Conservation (phyloP, 768 basidiomycete genomes). For the Hericium rajendrae region DNA sequence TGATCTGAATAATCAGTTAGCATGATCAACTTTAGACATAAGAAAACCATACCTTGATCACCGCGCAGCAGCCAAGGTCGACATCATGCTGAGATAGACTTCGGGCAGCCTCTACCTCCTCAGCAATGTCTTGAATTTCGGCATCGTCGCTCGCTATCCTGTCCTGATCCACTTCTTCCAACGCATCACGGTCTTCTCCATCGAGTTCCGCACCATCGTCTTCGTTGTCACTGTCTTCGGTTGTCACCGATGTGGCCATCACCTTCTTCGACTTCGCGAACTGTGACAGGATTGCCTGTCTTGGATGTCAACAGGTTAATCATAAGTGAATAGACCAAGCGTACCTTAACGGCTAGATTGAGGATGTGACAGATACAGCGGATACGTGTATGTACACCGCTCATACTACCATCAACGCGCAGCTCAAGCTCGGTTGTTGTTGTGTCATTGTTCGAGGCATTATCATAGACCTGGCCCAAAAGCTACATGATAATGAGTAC, state of each 20-base stretch:
- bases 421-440: background rate
- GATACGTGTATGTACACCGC: background rate
- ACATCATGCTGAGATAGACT: no score
- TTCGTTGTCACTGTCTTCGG: background rate
- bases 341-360: conserved; percentile 3
- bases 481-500: background rate
- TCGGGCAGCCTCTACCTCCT: no score
- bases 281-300: conserved; percentile 17
- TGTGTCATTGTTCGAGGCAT: background rate
- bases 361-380: background rate
- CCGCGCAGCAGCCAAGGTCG: no score
- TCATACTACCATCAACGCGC: background rate
- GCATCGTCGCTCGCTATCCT: background rate
- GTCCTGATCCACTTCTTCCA: conserved; percentile 1
- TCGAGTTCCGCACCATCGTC: conserved; percentile 2
- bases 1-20: no score
- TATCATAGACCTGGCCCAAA: background rate
- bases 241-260: background rate
- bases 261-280: conserved; percentile 6
- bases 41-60: no score
- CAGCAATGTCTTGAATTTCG: background rate
- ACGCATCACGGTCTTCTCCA: conserved; percentile 6
- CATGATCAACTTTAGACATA: no score
- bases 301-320: background rate
- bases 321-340: background rate